phyloP scores from a whole-genome alignment of 345 rosid genomes.

The Triadica sebifera region DNA sequence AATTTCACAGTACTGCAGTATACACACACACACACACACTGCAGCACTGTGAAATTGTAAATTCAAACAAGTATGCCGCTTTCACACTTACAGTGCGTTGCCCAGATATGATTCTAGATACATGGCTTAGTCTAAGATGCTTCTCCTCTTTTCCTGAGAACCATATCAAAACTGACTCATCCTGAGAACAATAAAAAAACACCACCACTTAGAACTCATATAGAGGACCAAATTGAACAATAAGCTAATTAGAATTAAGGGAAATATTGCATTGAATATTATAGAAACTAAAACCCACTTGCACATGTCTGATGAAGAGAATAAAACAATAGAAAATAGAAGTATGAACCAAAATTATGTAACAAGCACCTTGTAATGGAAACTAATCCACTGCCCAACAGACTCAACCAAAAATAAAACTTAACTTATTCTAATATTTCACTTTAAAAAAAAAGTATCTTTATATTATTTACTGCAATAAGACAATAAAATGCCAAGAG shows the following conservation, averaged over 20 bases:
- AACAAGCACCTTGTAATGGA: neutral
- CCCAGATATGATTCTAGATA: conserved; percentile 87
- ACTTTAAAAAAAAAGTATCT: neutral
- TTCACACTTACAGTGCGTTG: conserved; percentile 89
- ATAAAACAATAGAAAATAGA: neutral
- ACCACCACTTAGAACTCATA: conserved; percentile 7
- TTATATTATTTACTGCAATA: neutral
- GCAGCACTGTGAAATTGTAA: neutral
- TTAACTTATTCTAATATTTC: neutral
- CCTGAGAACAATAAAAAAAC: conserved; percentile 55
- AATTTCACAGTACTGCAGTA: too few relatives aligned
- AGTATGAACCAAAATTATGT: neutral
- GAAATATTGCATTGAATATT: neutral
- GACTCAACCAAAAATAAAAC: neutral
- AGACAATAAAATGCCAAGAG: neutral
- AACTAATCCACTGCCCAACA: neutral
- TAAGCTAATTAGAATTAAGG: neutral
- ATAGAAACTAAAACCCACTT: neutral
- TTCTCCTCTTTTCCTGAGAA: conserved; percentile 92
- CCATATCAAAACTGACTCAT: conserved; percentile 95
- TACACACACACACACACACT: neutral
- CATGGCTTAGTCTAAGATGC: conserved; percentile 81
- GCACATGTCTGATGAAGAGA: neutral
- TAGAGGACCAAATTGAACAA: conserved; percentile 5
- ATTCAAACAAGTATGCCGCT: neutral